phyloP scores from a whole-genome alignment of 2,329 filamentous ascomycete species.

The Colletotrichum noveboracense region DNA sequence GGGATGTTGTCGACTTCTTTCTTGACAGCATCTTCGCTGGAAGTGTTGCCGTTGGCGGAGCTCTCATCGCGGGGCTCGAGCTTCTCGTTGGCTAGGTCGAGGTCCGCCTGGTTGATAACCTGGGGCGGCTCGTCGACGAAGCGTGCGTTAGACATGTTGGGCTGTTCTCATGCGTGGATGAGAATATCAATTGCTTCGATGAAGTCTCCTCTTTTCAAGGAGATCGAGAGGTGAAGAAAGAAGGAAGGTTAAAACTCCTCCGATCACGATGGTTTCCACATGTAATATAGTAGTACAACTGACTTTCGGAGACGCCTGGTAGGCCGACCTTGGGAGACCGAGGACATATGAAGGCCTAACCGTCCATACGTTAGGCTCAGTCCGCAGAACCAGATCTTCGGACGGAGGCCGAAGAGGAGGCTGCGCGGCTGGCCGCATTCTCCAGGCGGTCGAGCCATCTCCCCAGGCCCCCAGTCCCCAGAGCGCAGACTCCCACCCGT shows the following conservation, averaged over 20 bases:
- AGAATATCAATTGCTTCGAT: neutral
- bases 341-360: neutral
- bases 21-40: neutral
- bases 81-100: conserved; percentile 39
- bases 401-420: conserved; percentile 4
- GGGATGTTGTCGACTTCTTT: neutral
- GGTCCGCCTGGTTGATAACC: conserved; percentile 40
- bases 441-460: neutral
- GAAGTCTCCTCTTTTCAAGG: neutral
- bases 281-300: neutral
- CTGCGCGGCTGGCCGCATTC: neutral
- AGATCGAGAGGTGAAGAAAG: neutral
- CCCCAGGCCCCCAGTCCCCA: neutral
- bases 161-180: conserved; percentile 31
- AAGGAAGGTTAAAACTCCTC: neutral
- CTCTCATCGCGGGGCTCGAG: conserved; percentile 31
- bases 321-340: neutral
- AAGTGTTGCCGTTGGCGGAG: neutral
- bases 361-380: neutral
- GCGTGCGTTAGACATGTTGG: conserved; percentile 26
- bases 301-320: neutral
- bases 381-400: neutral
- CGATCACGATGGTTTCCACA: neutral
- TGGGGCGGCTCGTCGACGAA: conserved; percentile 41
- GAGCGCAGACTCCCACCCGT: conserved; percentile 8